Evolutionary conservation across 257 asterid genomes (phyloP).

Genomic region (Rubia yunnanensis): DNA sequence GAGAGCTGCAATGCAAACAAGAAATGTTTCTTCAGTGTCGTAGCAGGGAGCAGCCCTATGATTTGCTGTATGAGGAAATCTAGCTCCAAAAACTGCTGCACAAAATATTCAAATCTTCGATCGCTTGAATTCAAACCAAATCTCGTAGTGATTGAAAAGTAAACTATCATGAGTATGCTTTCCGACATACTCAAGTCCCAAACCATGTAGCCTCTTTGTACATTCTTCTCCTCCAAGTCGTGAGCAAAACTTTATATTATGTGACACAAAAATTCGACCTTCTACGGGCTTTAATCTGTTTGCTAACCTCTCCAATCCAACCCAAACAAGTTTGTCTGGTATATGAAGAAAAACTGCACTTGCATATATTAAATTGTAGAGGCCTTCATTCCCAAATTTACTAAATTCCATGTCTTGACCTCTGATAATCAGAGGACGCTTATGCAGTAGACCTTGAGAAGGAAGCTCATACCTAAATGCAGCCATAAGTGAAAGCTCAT

Average conservation of each 20-base stretch:
- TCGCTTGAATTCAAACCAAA: slow-evolving; percentile 81
- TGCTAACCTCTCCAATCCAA: slow-evolving; percentile 64
- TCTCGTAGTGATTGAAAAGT: slow-evolving; percentile 90
- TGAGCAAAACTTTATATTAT: slow-evolving; percentile 87
- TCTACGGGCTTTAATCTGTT: slow-evolving; percentile 51
- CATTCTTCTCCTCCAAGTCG: slow-evolving; percentile 90
- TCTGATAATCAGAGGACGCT: slow-evolving; percentile 76
- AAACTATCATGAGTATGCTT: slow-evolving; percentile 85
- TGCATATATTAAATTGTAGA: slow-evolving; percentile 70
- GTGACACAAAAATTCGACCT: slow-evolving; percentile 86
- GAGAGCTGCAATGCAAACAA: neutral
- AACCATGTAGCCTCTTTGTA: slow-evolving; percentile 44
- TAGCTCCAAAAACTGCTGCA: slow-evolving; percentile 3
- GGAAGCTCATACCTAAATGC: slow-evolving; percentile 89
- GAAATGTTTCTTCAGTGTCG: neutral
- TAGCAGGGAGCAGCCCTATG: neutral
- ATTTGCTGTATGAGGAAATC: neutral
- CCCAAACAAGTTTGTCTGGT: slow-evolving; percentile 90
- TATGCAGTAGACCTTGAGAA: slow-evolving; percentile 68
- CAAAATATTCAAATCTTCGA: slow-evolving; percentile 25
- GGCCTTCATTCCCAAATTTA: slow-evolving; percentile 48
- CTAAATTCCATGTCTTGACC: slow-evolving; percentile 93
- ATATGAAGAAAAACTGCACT: slow-evolving; percentile 94
- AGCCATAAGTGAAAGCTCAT: slow-evolving; percentile 92
- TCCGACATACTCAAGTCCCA: slow-evolving; percentile 74